Evolutionary conservation across 768 basidiomycete genomes (phyloP).

Genomic region (Russula griseocarnosa): DNA sequence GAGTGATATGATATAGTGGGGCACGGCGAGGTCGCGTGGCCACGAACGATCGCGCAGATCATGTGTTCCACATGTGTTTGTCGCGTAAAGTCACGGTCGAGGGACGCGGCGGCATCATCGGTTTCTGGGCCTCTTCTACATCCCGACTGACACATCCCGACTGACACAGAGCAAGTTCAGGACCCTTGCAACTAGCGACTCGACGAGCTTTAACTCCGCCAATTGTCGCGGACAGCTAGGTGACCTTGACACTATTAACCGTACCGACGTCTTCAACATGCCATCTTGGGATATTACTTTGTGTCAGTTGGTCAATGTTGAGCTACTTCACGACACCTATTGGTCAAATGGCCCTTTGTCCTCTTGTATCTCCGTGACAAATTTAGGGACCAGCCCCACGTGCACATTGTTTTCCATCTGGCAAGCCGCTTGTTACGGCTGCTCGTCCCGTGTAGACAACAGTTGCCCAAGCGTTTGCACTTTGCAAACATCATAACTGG

Average conservation of each 20-base stretch:
- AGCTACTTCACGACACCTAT: neutral
- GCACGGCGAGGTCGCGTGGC: neutral
- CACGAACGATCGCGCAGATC: slow-evolving; percentile 8
- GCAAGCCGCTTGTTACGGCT: slow-evolving; percentile 18
- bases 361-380: neutral
- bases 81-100: too few species aligned
- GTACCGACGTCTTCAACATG: slow-evolving; percentile 9
- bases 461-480: neutral
- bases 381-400: neutral
- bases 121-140: too few species aligned
- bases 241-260: neutral
- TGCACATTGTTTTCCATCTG: slow-evolving; percentile 23
- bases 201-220: neutral
- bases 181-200: neutral
- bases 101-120: too few species aligned
- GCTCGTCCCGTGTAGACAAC: neutral
- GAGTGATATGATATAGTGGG: neutral
- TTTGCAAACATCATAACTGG: slow-evolving; percentile 4
- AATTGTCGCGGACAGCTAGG: neutral
- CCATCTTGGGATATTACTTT: slow-evolving; percentile 22
- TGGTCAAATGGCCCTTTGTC: slow-evolving; percentile 1
- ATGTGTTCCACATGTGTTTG: slow-evolving; percentile 1
- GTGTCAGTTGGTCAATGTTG: neutral
- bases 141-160: too few species aligned
- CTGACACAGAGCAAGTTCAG: neutral